Percentiles rank a stretch among this genome's conserved stretches.
These are phyloP conservation scores for Stygiomarasmius scandens DNA, from an alignment of 1,284 basidiomycete genomes.

Conservation along the genomic window DNA sequence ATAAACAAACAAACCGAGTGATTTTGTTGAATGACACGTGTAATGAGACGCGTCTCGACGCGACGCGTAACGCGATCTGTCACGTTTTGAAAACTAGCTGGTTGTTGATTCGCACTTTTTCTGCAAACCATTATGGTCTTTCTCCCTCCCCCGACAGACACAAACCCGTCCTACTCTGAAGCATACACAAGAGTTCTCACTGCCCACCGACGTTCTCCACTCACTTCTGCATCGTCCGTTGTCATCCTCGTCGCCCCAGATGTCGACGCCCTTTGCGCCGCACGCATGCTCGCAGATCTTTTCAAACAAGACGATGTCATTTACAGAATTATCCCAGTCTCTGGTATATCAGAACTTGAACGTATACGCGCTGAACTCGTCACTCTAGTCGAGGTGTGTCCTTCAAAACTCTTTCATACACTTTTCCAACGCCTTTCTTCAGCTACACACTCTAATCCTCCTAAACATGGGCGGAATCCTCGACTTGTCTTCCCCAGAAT, in stretches of 20 bases:
- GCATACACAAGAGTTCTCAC: slow-evolving; percentile 80
- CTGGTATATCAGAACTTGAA: slow-evolving; percentile 80
- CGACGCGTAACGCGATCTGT: slow-evolving; percentile 1
- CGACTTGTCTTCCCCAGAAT: slow-evolving; percentile 73
- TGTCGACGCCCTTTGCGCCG: slow-evolving; percentile 89
- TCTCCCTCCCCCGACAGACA: slow-evolving; percentile 65
- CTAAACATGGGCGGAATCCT: slow-evolving; percentile 92
- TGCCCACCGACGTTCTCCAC: slow-evolving; percentile 72
- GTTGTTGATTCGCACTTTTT: slow-evolving; percentile 1
- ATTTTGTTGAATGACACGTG: slow-evolving; percentile 1
- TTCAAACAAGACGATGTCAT: slow-evolving; percentile 94
- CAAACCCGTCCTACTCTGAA: slow-evolving; percentile 72
- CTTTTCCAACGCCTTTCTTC: slow-evolving; percentile 5
- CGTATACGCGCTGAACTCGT: slow-evolving; percentile 68
- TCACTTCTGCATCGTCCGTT: slow-evolving; percentile 78
- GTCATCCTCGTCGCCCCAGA: slow-evolving; percentile 87
- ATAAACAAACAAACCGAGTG: neutral
- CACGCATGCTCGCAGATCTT: slow-evolving; percentile 86
- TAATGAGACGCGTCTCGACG: too few species aligned
- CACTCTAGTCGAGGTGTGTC: slow-evolving; percentile 68
- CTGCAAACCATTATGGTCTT: slow-evolving; percentile 49
- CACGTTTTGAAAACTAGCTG: neutral
- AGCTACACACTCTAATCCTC: slow-evolving; percentile 92
- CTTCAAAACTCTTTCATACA: slow-evolving; percentile 1
- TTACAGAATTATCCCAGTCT: slow-evolving; percentile 90